Evolutionary conservation across 805 yeast genomes (phyloP).

Genomic region (Lachancea thermotolerans): DNA sequence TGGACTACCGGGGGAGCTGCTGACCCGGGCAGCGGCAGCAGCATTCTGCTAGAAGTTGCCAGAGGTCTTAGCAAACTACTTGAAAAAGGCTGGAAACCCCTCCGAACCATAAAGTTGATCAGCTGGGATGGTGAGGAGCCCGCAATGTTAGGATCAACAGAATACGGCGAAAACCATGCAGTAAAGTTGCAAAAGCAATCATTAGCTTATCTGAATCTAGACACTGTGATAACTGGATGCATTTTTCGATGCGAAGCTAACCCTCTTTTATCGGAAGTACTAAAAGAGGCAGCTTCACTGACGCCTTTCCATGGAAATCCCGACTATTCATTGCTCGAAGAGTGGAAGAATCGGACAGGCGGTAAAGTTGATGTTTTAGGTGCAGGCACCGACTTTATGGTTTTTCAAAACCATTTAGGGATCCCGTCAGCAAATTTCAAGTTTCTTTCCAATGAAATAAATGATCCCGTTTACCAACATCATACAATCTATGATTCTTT

Average conservation of each 20-base stretch:
- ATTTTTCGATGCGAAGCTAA: slow-evolving; percentile 43
- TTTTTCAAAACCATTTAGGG: slow-evolving; percentile 61
- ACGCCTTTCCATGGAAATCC: slow-evolving; percentile 38
- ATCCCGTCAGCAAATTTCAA: slow-evolving; percentile 54
- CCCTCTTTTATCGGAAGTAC: slow-evolving; percentile 46
- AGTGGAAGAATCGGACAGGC: slow-evolving; percentile 36
- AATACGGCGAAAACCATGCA: slow-evolving; percentile 59
- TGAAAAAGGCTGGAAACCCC: slow-evolving; percentile 60
- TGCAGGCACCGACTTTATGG: slow-evolving; percentile 48
- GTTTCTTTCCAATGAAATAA: slow-evolving; percentile 29
- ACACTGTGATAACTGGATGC: slow-evolving; percentile 47
- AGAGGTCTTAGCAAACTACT: slow-evolving; percentile 42
- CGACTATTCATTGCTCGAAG: slow-evolving; percentile 40
- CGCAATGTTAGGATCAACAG: slow-evolving; percentile 71
- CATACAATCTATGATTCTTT: slow-evolving; percentile 54
- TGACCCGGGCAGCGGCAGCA: slow-evolving; percentile 45
- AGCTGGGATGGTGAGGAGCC: slow-evolving; percentile 82
- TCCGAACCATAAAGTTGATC: slow-evolving; percentile 59
- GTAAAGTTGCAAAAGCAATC: slow-evolving; percentile 41
- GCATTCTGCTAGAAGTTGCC: slow-evolving; percentile 45
- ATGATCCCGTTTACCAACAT: slow-evolving; percentile 41
- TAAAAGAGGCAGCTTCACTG: slow-evolving; percentile 40
- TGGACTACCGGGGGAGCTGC: slow-evolving; percentile 45
- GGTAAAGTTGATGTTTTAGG: slow-evolving; percentile 39
- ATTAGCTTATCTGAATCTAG: slow-evolving; percentile 47